Evolutionary conservation across 768 basidiomycete genomes (phyloP).

Genomic region (Nidula microcarpa): DNA sequence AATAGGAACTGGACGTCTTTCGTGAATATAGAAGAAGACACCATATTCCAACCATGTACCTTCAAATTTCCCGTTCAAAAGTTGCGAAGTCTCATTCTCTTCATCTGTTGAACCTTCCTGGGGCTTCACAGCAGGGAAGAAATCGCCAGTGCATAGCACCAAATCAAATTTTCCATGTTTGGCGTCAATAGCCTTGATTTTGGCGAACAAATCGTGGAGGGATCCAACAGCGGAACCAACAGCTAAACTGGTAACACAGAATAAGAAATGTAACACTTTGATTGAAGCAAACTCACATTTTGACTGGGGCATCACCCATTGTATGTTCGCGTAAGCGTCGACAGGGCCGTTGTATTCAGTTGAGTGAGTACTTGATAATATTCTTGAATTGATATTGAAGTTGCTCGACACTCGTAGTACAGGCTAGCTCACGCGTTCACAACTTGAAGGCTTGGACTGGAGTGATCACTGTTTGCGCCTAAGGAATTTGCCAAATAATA

Average conservation of each 20-base stretch:
- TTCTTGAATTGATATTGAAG: not conserved
- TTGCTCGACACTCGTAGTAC: not conserved
- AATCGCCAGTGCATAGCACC: constrained; percentile 79
- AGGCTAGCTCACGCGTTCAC: not conserved
- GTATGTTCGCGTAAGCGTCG: not conserved
- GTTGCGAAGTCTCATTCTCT: constrained; percentile 46
- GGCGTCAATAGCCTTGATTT: constrained; percentile 79
- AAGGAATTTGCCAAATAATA: no score
- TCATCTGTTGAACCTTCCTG: constrained; percentile 28
- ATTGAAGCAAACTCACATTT: constrained; percentile 9
- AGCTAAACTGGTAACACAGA: constrained; percentile 25
- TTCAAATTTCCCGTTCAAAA: constrained; percentile 67
- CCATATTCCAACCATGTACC: constrained; percentile 35
- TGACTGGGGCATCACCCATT: constrained; percentile 4
- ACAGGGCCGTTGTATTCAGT: not conserved
- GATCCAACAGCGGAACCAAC: constrained; percentile 79
- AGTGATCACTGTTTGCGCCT: no score
- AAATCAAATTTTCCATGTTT: constrained; percentile 95
- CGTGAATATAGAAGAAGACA: constrained; percentile 7
- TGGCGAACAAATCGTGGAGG: constrained; percentile 71
- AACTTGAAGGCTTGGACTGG: no score
- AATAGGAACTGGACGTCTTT: constrained; percentile 58
- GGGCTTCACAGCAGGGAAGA: constrained; percentile 61
- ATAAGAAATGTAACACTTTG: not conserved
- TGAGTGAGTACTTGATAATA: not conserved